These are phyloP conservation scores for Xylariales sp. DNA, from an alignment of 2,329 filamentous ascomycete genomes.

Conservation along the genomic window DNA sequence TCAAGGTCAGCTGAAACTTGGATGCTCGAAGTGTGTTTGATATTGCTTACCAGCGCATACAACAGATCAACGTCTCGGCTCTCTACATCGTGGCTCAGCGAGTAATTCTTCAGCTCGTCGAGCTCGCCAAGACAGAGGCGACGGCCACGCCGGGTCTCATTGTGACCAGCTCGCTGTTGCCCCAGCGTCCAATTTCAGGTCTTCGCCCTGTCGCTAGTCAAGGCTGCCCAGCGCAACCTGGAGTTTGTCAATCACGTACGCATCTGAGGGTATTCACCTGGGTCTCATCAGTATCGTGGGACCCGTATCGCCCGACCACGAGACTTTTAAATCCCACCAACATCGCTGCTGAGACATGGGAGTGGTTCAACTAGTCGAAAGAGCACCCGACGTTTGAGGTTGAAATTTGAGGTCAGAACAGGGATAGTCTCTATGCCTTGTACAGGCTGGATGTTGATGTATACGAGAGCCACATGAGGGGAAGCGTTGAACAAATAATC, in stretches of 20 bases:
- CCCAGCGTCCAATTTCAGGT: conserved; percentile 41
- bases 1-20: conserved; percentile 41
- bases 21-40: too few species aligned
- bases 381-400: conserved; percentile 33
- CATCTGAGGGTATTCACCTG: conserved; percentile 36
- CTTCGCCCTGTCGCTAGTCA: conserved; percentile 44
- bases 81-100: conserved; percentile 43
- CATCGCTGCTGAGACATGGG: conserved; percentile 40
- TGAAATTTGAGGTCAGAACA: too few species aligned
- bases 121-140: conserved; percentile 24
- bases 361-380: conserved; percentile 35
- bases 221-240: conserved; percentile 47
- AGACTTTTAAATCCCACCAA: conserved; percentile 37
- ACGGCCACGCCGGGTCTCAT: conserved; percentile 38
- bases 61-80: conserved; percentile 37
- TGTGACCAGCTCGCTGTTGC: conserved; percentile 44
- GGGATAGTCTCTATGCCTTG: too few species aligned
- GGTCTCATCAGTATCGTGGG: conserved; percentile 43
- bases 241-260: conserved; percentile 36
- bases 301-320: conserved; percentile 33
- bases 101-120: conserved; percentile 37
- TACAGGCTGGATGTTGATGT: too few species aligned
- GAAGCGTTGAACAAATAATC: too few species aligned
- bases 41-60: too few species aligned
- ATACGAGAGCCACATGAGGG: too few species aligned